Conservation (phyloP, 805 yeast species). For the Zygoascus ofunaensis region DNA sequence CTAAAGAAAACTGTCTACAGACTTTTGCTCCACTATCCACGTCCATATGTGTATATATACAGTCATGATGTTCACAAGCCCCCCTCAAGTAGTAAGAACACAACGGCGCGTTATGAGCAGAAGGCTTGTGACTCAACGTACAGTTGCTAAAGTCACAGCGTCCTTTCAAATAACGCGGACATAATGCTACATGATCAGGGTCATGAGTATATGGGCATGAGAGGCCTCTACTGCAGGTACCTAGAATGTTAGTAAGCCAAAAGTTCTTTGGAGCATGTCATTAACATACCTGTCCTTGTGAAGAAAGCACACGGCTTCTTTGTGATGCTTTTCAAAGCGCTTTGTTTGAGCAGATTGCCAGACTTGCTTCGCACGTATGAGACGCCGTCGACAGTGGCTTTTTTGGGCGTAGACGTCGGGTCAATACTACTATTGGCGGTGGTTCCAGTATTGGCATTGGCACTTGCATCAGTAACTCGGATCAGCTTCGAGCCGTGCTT, state of each 20-base stretch:
- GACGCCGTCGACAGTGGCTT: slow-evolving; percentile 20
- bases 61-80: slow-evolving; percentile 39
- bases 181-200: slow-evolving; percentile 42
- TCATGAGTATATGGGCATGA: slow-evolving; percentile 49
- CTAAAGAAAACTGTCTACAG: slow-evolving; percentile 59
- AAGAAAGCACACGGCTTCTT: slow-evolving; percentile 9
- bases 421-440: background rate
- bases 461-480: slow-evolving; percentile 7
- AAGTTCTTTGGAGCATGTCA: background rate
- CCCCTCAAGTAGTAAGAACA: slow-evolving; percentile 46
- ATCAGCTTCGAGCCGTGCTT: slow-evolving; percentile 21
- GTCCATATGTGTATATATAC: slow-evolving; percentile 44
- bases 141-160: slow-evolving; percentile 44
- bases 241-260: slow-evolving; percentile 27
- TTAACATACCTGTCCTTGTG: slow-evolving; percentile 10
- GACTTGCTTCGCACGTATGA: slow-evolving; percentile 19
- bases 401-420: slow-evolving; percentile 16
- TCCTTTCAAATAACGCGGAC: slow-evolving; percentile 41
- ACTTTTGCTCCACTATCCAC: slow-evolving; percentile 37
- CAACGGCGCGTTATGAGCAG: slow-evolving; percentile 50
- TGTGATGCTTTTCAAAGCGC: background rate
- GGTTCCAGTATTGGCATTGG: background rate
- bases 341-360: slow-evolving; percentile 10
- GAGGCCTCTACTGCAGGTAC: slow-evolving; percentile 44
- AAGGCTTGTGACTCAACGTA: slow-evolving; percentile 45